Evolutionary conservation across 768 basidiomycete species (phyloP).

Genomic region (Suillus weaverae): DNA sequence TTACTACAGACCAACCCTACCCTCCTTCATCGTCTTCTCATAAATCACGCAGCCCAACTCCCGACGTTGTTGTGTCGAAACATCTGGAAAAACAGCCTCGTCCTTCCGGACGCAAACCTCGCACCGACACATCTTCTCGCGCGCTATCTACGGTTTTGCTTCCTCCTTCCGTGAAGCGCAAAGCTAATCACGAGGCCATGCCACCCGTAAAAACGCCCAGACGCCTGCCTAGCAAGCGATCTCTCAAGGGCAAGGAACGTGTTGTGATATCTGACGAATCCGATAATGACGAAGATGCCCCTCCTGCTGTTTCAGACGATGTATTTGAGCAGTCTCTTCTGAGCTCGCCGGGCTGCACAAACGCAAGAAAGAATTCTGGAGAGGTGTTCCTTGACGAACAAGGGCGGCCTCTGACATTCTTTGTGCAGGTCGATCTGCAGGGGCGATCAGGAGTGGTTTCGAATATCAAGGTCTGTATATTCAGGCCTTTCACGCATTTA

Average conservation of each 20-base stretch:
- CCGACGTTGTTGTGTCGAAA: background rate
- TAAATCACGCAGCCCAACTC: background rate
- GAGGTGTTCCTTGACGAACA: constrained; percentile 45
- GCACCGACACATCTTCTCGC: constrained; percentile 7
- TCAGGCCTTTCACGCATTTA: background rate
- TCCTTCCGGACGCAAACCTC: constrained; percentile 9
- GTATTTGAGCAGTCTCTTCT: constrained; percentile 4
- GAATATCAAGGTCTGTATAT: constrained; percentile 56
- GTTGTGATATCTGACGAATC: constrained; percentile 17
- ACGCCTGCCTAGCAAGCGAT: constrained; percentile 18
- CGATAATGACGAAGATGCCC: constrained; percentile 18
- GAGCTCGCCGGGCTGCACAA: background rate
- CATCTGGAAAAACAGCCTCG: background rate
- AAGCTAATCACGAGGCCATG: constrained; percentile 9
- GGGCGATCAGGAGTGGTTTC: constrained; percentile 50
- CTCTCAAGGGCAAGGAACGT: constrained; percentile 32
- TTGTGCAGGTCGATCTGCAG: constrained; percentile 66
- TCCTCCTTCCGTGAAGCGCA: constrained; percentile 22
- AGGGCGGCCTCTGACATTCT: constrained; percentile 53
- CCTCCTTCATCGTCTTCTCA: constrained; percentile 7
- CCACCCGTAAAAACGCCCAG: constrained; percentile 17
- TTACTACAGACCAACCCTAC: background rate
- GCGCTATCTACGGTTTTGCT: constrained; percentile 8
- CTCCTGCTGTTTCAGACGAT: constrained; percentile 10
- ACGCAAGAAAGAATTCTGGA: constrained; percentile 20